A percentile compares a stretch with the other conserved stretches of the same genome.
These are phyloP conservation scores for Prunus davidiana DNA, from an alignment of 306 rosid genomes.

Conservation along the genomic window DNA sequence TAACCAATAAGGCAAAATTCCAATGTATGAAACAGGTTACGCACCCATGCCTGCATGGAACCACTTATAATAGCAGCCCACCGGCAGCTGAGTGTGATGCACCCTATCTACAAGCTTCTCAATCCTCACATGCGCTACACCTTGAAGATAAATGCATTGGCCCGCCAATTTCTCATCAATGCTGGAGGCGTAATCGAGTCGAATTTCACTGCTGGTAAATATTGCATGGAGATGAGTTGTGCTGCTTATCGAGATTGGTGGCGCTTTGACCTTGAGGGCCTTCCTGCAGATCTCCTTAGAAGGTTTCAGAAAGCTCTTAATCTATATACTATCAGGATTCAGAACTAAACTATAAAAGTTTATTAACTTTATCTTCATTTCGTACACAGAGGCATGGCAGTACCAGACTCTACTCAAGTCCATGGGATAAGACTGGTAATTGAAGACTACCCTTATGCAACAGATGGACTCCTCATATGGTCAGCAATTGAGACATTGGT, in stretches of 20 bases:
- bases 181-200: constrained; percentile 71
- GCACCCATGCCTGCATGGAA: constrained; percentile 69
- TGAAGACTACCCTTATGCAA: constrained; percentile 85
- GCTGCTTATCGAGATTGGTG: constrained; percentile 71
- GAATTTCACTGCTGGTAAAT: constrained; percentile 75
- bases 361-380: background rate
- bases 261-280: constrained; percentile 77
- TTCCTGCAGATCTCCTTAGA: constrained; percentile 84
- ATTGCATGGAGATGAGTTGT: constrained; percentile 71
- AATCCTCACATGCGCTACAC: constrained; percentile 93
- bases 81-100: constrained; percentile 81
- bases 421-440: constrained; percentile 69
- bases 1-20: background rate
- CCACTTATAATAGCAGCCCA: constrained; percentile 78
- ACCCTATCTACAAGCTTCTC: constrained; percentile 71
- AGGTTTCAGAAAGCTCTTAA: constrained; percentile 34
- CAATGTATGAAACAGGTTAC: constrained; percentile 41
- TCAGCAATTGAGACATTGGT: constrained; percentile 75
- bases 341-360: background rate
- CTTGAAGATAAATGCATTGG: constrained; percentile 69
- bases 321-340: background rate
- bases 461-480: constrained; percentile 77
- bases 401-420: constrained; percentile 64
- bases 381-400: constrained; percentile 65
- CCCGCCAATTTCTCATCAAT: constrained; percentile 61